phyloP scores from a whole-genome alignment of 345 rosid species.

The Eucalyptus pauciflora region DNA sequence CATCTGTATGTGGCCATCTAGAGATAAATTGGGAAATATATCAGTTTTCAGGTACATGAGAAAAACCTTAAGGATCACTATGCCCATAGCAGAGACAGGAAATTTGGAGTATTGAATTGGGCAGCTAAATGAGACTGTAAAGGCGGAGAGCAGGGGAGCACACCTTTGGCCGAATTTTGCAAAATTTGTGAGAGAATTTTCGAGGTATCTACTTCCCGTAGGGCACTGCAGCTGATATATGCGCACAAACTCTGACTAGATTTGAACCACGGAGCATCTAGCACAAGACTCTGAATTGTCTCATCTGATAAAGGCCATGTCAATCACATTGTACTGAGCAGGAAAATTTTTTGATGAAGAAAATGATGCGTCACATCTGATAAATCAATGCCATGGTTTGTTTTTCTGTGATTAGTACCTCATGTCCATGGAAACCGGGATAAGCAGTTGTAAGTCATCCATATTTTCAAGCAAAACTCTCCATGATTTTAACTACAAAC shows the following conservation, averaged over 20 bases:
- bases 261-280: conserved; percentile 83
- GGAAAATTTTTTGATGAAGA: not conserved
- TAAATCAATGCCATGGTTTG: not conserved
- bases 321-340: not conserved
- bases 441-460: not conserved
- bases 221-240: conserved; percentile 71
- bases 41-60: not conserved
- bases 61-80: not conserved
- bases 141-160: not conserved
- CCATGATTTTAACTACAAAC: not conserved
- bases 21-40: not conserved
- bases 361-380: not conserved
- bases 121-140: not conserved
- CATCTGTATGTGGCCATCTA: conserved; percentile 19
- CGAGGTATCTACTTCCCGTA: conserved; percentile 80
- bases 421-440: not conserved
- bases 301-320: conserved; percentile 26
- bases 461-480: not conserved
- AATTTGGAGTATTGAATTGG: not conserved
- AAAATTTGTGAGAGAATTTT: conserved; percentile 41
- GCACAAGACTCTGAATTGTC: conserved; percentile 52
- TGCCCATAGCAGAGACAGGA: not conserved
- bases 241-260: conserved; percentile 71
- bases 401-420: not conserved
- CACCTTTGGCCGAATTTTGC: conserved; percentile 24